Evolutionary conservation across 78 protist genomes (phyloP), one percentile per base, ranked within the genome.

Genomic region (Anaeramoeba flamelloides): DNA sequence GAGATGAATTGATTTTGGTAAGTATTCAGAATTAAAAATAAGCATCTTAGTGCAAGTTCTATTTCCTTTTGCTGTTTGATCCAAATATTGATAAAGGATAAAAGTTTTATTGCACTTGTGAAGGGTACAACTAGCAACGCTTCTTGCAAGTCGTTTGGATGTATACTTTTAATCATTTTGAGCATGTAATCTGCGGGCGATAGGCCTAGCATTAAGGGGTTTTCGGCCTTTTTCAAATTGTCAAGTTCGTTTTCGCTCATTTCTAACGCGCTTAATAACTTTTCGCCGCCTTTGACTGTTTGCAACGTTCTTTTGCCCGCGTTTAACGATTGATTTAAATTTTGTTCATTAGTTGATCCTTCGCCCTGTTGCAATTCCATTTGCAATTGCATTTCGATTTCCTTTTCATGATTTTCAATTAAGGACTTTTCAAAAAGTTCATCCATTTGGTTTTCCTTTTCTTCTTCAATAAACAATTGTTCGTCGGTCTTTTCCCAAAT

Each of bases 401-500:
- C 69, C 17, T 53, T 53, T 53, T 53, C 69, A 26, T 8, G 17
- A 17, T 53, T 17, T 53, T 53, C 34, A 53, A 53, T 53, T 17
- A 53, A 53, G 8, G 69, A 53, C 34, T 3, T 78, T 3, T 88
- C 92, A 38, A 87, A 69, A 40, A 53, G 76, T 30, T 0, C 76
- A 77, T 90, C 92, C 1, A 82, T 76, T 74, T 75, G 81, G 39
- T 40, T 75, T 75, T 90, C 91, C 0, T 85, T 79, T 83, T 89
- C 92, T 39, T 90, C 94, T 78, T 89, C 89, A 26, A 85, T 2
- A 39, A 90, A 86, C 1, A 94, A 40, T 86, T 89, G 94, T 77
- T 91, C 92, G 30, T 84, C 85, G 12, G 94, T 81, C n/a, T 91
- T 87, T 4, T 40, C 40, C 85, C 91, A 91, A 1, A 89, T 38